These are phyloP conservation scores for Eucalyptus pauciflora DNA, from an alignment of 345 rosid genomes.

Conservation along the genomic window DNA sequence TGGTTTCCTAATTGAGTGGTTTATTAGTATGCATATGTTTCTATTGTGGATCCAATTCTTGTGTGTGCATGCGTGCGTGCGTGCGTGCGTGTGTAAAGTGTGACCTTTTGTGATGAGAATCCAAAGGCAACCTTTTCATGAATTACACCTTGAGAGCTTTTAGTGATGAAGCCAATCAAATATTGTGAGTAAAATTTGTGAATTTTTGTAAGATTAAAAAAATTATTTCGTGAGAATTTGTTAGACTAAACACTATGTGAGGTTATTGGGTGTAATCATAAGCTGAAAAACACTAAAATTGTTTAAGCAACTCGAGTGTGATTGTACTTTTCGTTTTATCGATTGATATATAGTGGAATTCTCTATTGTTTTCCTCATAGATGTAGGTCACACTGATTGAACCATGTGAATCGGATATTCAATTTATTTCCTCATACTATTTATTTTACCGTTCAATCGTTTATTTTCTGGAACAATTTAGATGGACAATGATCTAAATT, in stretches of 20 bases:
- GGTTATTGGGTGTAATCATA: background rate
- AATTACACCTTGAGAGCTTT: background rate
- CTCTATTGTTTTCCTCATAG: background rate
- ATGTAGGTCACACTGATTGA: background rate
- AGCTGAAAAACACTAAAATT: background rate
- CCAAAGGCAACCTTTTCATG: background rate
- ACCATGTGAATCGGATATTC: background rate
- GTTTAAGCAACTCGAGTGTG: background rate
- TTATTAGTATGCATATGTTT: background rate
- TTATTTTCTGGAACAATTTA: background rate
- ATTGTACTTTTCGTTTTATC: background rate
- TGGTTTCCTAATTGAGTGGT: background rate
- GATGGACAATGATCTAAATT: background rate
- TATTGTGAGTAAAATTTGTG: background rate
- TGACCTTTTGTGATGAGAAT: background rate
- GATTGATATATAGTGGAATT: background rate
- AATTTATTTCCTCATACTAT: background rate
- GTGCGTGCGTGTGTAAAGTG: background rate
- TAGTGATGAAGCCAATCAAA: background rate
- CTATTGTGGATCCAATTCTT: background rate
- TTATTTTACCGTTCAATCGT: too few relatives aligned
- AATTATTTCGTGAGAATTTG: too few relatives aligned
- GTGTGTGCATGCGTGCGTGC: too few relatives aligned
- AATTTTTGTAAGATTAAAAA: too few relatives aligned
- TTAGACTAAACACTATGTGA: rapidly evolving